Evolutionary conservation across 176 grass and related monocot genomes (phyloP).

Genomic region (Paspalum vaginatum): DNA sequence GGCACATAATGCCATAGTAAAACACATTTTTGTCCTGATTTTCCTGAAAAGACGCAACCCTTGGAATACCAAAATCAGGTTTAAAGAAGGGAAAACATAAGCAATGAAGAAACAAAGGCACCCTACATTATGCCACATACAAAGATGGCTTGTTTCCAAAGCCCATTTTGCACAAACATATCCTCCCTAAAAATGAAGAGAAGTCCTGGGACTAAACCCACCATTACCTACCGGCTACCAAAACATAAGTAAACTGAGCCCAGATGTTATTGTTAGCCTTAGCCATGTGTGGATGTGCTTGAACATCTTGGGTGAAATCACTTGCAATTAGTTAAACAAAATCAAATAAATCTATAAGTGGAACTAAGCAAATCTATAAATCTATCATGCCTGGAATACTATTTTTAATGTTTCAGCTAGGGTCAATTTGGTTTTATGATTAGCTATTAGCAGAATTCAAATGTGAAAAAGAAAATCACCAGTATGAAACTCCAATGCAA

Average conservation of each 20-base stretch:
- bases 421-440: background rate
- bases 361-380: background rate
- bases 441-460: background rate
- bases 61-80: constrained; percentile 19
- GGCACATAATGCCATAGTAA: constrained; percentile 7
- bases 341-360: background rate
- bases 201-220: background rate
- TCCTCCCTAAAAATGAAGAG: background rate
- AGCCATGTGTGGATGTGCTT: background rate
- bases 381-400: background rate
- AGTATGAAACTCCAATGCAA: background rate
- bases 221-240: background rate
- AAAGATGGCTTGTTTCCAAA: background rate
- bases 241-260: background rate
- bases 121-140: background rate
- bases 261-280: background rate
- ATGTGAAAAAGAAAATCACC: background rate
- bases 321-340: background rate
- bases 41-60: background rate
- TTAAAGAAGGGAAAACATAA: background rate
- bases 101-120: background rate
- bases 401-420: background rate
- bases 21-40: background rate
- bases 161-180: background rate
- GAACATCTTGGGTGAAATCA: constrained; percentile 2